Conservation (phyloP, 2,329 filamentous ascomycete species). For the Penicillium capsulatum region DNA sequence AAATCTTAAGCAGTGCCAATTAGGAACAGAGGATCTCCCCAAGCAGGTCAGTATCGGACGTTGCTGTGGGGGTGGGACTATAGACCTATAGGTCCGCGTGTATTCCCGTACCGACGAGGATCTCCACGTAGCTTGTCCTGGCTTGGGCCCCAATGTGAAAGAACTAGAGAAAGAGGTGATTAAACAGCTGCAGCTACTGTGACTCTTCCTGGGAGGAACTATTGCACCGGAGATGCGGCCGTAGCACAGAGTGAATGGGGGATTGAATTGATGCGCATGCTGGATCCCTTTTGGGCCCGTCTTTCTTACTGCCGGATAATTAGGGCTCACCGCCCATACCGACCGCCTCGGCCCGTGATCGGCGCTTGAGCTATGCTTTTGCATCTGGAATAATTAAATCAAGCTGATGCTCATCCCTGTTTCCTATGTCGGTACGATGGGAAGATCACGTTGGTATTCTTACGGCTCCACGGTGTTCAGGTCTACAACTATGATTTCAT, state of each 20-base stretch:
- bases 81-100: conserved; percentile 9
- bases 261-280: conserved; percentile 19
- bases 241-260: conserved; percentile 9
- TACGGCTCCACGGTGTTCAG: too few species aligned
- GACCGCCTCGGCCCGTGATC: conserved; percentile 8
- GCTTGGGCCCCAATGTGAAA: too few species aligned
- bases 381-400: too few species aligned
- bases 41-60: neutral
- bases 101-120: conserved; percentile 1
- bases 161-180: neutral
- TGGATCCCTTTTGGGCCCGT: conserved; percentile 23
- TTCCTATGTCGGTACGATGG: too few species aligned
- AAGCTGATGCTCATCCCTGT: too few species aligned
- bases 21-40: too few species aligned
- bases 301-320: conserved; percentile 19
- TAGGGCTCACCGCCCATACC: conserved; percentile 5
- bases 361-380: too few species aligned
- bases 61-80: neutral
- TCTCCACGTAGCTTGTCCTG: too few species aligned
- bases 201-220: neutral
- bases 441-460: too few species aligned
- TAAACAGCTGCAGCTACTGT: neutral
- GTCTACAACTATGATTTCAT: neutral
- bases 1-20: too few species aligned
- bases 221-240: neutral